Evolutionary conservation across 2,329 filamentous ascomycete species (phyloP).

Genomic region (Trichoderma polysporum): DNA sequence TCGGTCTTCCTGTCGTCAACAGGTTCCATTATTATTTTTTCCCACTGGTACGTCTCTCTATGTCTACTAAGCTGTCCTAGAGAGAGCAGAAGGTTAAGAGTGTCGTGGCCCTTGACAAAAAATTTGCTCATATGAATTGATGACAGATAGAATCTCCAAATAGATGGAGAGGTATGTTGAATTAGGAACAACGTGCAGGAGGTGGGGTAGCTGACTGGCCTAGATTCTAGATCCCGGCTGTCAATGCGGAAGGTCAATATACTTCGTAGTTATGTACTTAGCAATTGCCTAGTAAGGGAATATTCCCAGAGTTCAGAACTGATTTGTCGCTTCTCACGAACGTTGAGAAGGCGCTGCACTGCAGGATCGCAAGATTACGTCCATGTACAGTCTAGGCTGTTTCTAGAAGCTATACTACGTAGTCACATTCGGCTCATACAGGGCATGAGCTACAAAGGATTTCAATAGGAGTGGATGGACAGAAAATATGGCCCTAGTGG

Average conservation of each 20-base stretch:
- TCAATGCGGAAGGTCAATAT: neutral
- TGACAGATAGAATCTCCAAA: neutral
- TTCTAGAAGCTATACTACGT: too few species aligned
- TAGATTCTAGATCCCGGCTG: neutral
- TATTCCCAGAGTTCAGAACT: neutral
- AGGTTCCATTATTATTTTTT: neutral
- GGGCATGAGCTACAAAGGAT: too few species aligned
- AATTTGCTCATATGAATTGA: neutral
- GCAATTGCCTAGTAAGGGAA: neutral
- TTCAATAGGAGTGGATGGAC: too few species aligned
- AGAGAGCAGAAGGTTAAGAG: neutral
- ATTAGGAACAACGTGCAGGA: neutral
- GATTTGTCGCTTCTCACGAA: neutral
- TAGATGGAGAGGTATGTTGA: neutral
- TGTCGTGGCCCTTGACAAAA: neutral
- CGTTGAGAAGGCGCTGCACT: too few species aligned
- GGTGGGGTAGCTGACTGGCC: neutral
- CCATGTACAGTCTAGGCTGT: too few species aligned
- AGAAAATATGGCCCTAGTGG: too few species aligned
- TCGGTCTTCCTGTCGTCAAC: neutral
- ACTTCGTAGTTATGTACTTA: neutral
- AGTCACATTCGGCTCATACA: too few species aligned
- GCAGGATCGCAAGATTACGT: too few species aligned
- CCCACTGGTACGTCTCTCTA: neutral
- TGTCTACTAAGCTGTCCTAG: neutral